Base-by-base conservation (phyloP, 148 eudicot species). In the Persicaria tinctoria region DNA sequence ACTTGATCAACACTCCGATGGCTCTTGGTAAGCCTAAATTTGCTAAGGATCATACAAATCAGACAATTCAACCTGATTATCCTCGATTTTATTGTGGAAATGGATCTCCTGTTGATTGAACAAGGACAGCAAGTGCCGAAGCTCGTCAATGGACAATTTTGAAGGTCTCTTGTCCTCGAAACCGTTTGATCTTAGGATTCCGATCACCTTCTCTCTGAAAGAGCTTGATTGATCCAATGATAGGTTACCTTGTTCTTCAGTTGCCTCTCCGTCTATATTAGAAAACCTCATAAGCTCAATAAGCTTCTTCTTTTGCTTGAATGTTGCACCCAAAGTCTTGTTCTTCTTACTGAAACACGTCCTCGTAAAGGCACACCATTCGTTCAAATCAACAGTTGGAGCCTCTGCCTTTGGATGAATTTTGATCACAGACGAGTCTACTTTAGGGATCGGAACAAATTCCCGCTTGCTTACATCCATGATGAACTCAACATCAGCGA, bases 401-500 rank as follows among this genome's bases (percentile, higher is more conserved):
- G 83, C 75, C 68, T 87, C 87, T 46, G 70, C 54, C 84, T 90
- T 95, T 17, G 89, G 96, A 75, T 77, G 76, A 63, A 95, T 86
- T 73, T 81, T 74, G 49, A 95, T 88, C 48, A 95, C 97, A 1
- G 97, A 92, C 0, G 98, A 95, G 73, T 92, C 98, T 3, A 95
- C 98, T 80, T 84, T 95, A 1, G 98, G 98, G 80, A 74, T 79
- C 20, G 98, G 97, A 72, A 89, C 32, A 77, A 95, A 95, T 27
- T 95, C 92, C 77, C 88, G 85, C 79, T 92, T 95, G 86, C 96
- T 92, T 55, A 95, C 96, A 79, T 95, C 85, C 96, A 90, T 92
- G 56, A 92, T 76, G 72, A 83, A 85, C 79, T 92, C 90, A 47
- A 95, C 96, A 18, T 89, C 90, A 16, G 98, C 96, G 9, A 89